Percentiles rank a stretch among this genome's conserved stretches.
These are phyloP conservation scores for Coleophoma cylindrospora DNA, from an alignment of 2,329 filamentous ascomycete genomes.

Conservation along the genomic window DNA sequence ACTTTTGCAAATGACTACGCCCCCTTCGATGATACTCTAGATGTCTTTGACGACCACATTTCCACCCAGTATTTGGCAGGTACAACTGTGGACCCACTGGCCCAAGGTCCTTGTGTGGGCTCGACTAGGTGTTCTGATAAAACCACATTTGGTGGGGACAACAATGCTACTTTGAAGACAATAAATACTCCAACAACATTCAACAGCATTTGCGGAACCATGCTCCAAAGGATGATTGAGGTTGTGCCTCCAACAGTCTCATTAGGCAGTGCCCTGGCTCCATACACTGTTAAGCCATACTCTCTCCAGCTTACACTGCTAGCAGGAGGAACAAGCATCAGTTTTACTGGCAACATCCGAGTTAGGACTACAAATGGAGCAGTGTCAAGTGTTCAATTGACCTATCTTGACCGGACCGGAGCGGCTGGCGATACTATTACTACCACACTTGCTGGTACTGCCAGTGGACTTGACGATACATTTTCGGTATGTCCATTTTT, in stretches of 20 bases:
- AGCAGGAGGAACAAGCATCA: constrained; percentile 39
- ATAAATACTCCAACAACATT: constrained; percentile 41
- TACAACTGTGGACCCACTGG: constrained; percentile 48
- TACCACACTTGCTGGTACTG: constrained; percentile 40
- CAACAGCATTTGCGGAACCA: constrained; percentile 39
- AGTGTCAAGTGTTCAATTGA: constrained; percentile 40
- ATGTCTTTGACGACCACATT: constrained; percentile 49
- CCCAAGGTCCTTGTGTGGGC: constrained; percentile 42
- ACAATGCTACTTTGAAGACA: constrained; percentile 47
- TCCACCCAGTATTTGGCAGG: constrained; percentile 52
- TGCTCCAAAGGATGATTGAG: constrained; percentile 59
- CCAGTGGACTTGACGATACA: constrained; percentile 53
- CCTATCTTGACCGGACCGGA: constrained; percentile 51
- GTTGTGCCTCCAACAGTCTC: constrained; percentile 45
- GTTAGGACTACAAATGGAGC: constrained; percentile 45
- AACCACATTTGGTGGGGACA: constrained; percentile 49
- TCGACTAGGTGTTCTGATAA: constrained; percentile 43
- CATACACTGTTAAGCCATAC: constrained; percentile 56
- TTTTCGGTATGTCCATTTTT: constrained; percentile 47
- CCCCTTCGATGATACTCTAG: constrained; percentile 40
- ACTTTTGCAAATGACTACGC: constrained; percentile 36
- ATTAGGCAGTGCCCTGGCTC: constrained; percentile 45
- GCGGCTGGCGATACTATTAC: constrained; percentile 39
- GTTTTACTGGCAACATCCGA: constrained; percentile 50
- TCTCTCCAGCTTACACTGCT: constrained; percentile 49